Evolutionary conservation across 345 rosid genomes (phyloP).

Genomic region (Garcia nutans): DNA sequence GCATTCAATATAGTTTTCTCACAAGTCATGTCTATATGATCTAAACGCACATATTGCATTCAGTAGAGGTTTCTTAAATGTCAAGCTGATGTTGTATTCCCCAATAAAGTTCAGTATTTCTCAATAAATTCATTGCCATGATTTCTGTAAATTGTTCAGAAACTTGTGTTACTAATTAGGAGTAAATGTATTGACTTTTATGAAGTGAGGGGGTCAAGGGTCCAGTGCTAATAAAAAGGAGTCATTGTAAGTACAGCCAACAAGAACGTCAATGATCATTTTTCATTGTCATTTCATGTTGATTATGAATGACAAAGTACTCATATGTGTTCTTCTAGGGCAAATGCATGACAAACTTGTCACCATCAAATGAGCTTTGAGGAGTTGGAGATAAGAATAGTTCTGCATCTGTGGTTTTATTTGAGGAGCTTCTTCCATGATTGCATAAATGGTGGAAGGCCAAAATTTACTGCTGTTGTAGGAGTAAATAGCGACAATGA

Average conservation of each 20-base stretch:
- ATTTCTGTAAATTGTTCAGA: no score
- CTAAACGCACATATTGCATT: no score
- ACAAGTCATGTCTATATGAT: no score
- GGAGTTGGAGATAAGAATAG: slow-evolving; percentile 21
- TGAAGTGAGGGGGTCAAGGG: background rate
- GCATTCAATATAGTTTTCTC: no score
- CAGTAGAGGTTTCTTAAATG: no score
- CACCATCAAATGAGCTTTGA: background rate
- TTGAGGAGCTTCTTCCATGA: slow-evolving; percentile 29
- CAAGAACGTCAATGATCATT: background rate
- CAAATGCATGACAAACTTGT: background rate
- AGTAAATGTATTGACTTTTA: background rate
- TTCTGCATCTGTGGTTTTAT: slow-evolving; percentile 4
- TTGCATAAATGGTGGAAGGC: slow-evolving; percentile 56
- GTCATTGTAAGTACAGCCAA: background rate
- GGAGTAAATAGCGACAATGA: slow-evolving; percentile 46
- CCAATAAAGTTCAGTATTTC: no score
- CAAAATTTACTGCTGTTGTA: slow-evolving; percentile 44
- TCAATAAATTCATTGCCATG: no score
- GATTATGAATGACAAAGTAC: background rate
- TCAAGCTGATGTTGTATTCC: no score
- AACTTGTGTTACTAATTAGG: no score
- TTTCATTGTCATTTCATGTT: background rate
- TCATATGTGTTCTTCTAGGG: background rate
- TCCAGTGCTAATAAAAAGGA: no score